These are phyloP conservation scores for Talaromyces sp. DNA, from an alignment of 2,329 filamentous ascomycete genomes.

Conservation along the genomic window DNA sequence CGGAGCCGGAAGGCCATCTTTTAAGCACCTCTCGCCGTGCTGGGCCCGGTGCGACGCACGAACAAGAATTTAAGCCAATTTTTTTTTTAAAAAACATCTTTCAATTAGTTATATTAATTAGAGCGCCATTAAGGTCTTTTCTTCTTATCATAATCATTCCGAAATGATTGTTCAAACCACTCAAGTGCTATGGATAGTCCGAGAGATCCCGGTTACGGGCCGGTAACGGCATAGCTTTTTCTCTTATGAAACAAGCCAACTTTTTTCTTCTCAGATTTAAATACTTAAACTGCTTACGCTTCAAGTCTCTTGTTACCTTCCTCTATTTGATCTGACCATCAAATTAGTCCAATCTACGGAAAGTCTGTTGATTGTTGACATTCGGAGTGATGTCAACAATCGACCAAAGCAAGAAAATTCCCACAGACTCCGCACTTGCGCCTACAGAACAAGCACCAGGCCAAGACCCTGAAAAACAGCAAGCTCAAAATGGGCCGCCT, in stretches of 20 bases:
- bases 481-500: background rate
- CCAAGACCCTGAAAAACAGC: background rate
- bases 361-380: no score
- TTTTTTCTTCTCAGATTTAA: background rate
- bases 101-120: no score
- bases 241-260: background rate
- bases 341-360: background rate
- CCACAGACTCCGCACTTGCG: background rate
- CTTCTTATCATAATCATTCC: no score
- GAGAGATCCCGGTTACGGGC: constrained; percentile 4
- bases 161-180: background rate
- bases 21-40: no score
- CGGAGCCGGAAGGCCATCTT: no score
- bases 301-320: background rate
- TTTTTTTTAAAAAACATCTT: no score
- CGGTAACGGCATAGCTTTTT: background rate
- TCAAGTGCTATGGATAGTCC: no score
- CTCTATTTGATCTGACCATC: background rate
- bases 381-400: background rate
- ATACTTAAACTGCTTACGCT: no score
- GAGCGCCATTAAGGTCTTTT: no score
- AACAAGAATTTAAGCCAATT: no score
- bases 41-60: no score
- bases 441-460: background rate
- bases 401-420: background rate